Evolutionary conservation across 1,139 yeast genomes (phyloP).

Genomic region (Kodamaea ohmeri): DNA sequence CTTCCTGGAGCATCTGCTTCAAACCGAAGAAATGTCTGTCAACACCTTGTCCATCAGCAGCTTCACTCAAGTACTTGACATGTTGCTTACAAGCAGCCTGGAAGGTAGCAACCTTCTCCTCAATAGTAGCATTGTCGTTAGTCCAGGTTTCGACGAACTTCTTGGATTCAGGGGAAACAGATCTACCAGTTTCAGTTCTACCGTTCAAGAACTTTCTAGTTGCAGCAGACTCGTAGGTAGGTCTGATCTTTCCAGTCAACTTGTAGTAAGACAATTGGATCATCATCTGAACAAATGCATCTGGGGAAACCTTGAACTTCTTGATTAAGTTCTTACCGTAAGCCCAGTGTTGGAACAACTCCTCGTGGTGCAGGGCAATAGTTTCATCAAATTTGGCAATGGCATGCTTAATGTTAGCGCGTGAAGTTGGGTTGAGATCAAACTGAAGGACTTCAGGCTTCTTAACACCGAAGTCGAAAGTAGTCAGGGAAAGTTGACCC

Average conservation of each 20-base stretch:
- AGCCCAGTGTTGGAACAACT: conserved; percentile 68
- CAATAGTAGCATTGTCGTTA: conserved; percentile 49
- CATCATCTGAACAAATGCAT: conserved; percentile 72
- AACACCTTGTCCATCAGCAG: conserved; percentile 84
- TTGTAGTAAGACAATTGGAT: conserved; percentile 79
- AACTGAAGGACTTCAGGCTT: conserved; percentile 32
- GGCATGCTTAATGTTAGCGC: conserved; percentile 54
- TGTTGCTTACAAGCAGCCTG: conserved; percentile 76
- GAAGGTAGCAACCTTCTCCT: conserved; percentile 66
- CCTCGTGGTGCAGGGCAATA: conserved; percentile 55
- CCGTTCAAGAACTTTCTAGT: conserved; percentile 88
- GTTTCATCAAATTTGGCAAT: conserved; percentile 52
- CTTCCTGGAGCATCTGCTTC: conserved; percentile 63
- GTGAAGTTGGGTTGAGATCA: conserved; percentile 52
- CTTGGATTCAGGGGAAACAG: conserved; percentile 75
- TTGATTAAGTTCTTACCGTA: conserved; percentile 72
- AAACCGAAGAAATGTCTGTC: conserved; percentile 94
- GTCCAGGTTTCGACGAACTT: conserved; percentile 77
- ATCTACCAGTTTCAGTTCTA: conserved; percentile 93
- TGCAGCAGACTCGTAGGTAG: conserved; percentile 95
- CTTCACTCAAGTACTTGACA: conserved; percentile 68
- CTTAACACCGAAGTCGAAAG: conserved; percentile 14
- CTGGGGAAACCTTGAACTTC: conserved; percentile 69
- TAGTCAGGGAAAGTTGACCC: conserved; percentile 22
- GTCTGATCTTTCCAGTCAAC: conserved; percentile 75